phyloP scores from a whole-genome alignment of 805 yeast genomes.

The Kluyveromyces wickerhamii region DNA sequence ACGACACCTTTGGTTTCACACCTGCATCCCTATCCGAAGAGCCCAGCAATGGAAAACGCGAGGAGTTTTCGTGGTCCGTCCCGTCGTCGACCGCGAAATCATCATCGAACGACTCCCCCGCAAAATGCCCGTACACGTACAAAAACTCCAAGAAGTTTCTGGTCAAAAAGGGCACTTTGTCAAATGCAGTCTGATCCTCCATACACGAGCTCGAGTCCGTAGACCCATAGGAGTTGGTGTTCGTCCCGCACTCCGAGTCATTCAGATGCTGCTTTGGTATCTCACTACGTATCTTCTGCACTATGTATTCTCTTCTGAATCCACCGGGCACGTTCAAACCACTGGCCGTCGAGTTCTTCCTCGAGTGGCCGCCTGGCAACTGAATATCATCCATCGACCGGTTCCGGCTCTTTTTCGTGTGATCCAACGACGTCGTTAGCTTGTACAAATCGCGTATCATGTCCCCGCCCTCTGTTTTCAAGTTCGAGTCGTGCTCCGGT shows the following conservation, averaged over 20 bases:
- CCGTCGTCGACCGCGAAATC: conserved; percentile 40
- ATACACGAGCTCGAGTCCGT: conserved; percentile 8
- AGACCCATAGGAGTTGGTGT: conserved; percentile 7
- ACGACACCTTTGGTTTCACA: conserved; percentile 10
- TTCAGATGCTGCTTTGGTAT: conserved; percentile 12
- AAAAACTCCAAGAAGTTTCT: conserved; percentile 70
- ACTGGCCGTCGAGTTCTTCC: conserved; percentile 60
- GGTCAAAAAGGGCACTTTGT: conserved; percentile 45
- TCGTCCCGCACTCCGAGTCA: conserved; percentile 7
- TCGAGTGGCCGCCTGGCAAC: conserved; percentile 17
- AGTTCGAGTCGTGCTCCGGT: conserved; percentile 12
- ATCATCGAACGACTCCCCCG: conserved; percentile 74
- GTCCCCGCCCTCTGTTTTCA: conserved; percentile 30
- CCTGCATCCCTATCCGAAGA: conserved; percentile 7
- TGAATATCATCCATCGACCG: conserved; percentile 24
- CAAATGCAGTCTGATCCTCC: conserved; percentile 16
- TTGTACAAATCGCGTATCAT: conserved; percentile 32
- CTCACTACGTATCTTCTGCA: conserved; percentile 30
- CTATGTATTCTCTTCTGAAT: conserved; percentile 62
- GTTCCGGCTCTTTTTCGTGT: conserved; percentile 9
- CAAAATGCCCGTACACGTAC: conserved; percentile 77
- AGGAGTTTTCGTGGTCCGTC: conserved; percentile 30
- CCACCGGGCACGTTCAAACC: conserved; percentile 76
- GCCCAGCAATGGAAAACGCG: conserved; percentile 17
- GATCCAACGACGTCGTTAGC: conserved; percentile 11